Conservation (phyloP, 2,329 filamentous ascomycete genomes). For the Coleophoma crateriformis region DNA sequence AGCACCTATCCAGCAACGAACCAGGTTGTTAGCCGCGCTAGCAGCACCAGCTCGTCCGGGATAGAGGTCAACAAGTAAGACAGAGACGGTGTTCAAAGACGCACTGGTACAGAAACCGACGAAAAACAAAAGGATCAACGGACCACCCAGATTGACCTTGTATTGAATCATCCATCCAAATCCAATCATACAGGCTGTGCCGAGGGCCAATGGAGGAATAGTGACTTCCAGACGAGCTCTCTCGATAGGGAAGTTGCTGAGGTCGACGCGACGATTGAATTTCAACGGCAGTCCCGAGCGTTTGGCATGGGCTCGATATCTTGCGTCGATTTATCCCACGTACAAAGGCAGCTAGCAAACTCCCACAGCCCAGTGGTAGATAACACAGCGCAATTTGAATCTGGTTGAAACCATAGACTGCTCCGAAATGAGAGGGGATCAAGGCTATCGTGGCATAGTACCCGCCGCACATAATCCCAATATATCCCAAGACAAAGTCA, state of each 20-base stretch:
- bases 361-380: constrained; percentile 38
- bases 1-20: constrained; percentile 3
- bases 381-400: constrained; percentile 14
- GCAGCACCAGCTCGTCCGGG: constrained; percentile 1
- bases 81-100: background rate
- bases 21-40: constrained; percentile 4
- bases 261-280: constrained; percentile 37
- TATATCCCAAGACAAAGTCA: constrained; percentile 26
- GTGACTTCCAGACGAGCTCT: constrained; percentile 42
- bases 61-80: constrained; percentile 1
- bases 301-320: constrained; percentile 61
- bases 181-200: background rate
- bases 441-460: constrained; percentile 43
- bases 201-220: constrained; percentile 42
- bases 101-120: background rate
- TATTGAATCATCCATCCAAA: constrained; percentile 11
- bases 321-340: constrained; percentile 54
- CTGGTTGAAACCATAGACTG: constrained; percentile 12
- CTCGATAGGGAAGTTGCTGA: constrained; percentile 24
- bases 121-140: background rate
- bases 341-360: constrained; percentile 38
- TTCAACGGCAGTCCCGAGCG: constrained; percentile 52
- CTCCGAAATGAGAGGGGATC: constrained; percentile 37
- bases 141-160: background rate
- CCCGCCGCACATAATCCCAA: constrained; percentile 44